Conservation (phyloP, 1,284 basidiomycete genomes). For the Ganoderma lucidum region DNA sequence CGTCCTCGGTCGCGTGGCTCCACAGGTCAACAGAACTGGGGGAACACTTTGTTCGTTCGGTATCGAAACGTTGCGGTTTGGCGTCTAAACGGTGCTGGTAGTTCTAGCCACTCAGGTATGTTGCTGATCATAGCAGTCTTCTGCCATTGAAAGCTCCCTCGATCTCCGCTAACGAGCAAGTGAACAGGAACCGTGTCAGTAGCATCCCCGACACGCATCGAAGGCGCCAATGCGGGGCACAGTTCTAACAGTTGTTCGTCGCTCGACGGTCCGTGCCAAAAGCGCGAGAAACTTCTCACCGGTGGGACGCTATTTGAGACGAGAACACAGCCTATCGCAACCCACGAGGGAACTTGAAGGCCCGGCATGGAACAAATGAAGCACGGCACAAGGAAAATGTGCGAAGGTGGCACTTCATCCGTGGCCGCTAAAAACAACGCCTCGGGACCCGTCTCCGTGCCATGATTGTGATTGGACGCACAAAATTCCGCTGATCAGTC, state of each 20-base stretch:
- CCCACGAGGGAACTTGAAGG: slow-evolving; percentile 25
- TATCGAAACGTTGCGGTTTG: background rate
- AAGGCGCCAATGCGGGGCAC: slow-evolving; percentile 16
- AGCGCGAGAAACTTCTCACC: slow-evolving; percentile 33
- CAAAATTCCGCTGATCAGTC: slow-evolving; percentile 16
- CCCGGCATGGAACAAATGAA: slow-evolving; percentile 20
- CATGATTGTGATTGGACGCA: slow-evolving; percentile 26
- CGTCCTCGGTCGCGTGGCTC: slow-evolving; percentile 17
- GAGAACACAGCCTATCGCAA: slow-evolving; percentile 20
- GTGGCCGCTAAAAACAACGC: slow-evolving; percentile 27
- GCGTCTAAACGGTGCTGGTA: background rate
- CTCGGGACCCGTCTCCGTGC: slow-evolving; percentile 10
- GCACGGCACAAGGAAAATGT: slow-evolving; percentile 23
- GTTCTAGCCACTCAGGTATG: background rate
- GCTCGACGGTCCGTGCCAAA: slow-evolving; percentile 19
- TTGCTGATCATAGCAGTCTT: background rate
- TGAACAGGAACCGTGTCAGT: slow-evolving; percentile 15
- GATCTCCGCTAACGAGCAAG: slow-evolving; percentile 8
- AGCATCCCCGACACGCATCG: slow-evolving; percentile 23
- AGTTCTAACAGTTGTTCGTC: slow-evolving; percentile 13
- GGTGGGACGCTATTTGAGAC: slow-evolving; percentile 22
- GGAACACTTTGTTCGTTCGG: background rate
- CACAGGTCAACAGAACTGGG: background rate
- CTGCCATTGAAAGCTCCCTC: slow-evolving; percentile 3
- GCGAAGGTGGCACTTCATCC: slow-evolving; percentile 21